Conservation (phyloP, 2,329 filamentous ascomycete species). For the Monosporascus ibericus region DNA sequence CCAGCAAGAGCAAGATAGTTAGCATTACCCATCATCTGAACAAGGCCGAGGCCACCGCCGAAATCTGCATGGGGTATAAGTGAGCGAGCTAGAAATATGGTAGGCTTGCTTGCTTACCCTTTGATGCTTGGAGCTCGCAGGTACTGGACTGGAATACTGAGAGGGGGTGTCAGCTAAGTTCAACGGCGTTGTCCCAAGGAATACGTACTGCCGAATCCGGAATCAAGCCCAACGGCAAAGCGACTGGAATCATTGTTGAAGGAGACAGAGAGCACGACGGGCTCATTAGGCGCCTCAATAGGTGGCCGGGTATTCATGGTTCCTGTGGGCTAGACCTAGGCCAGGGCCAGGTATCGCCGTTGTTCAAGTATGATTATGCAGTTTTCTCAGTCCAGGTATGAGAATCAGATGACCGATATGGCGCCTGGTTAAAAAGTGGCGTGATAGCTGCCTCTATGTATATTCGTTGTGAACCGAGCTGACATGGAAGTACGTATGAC, state of each 20-base stretch:
- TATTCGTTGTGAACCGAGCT: neutral
- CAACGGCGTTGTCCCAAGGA: neutral
- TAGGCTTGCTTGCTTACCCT: slow-evolving; percentile 29
- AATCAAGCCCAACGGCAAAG: slow-evolving; percentile 81
- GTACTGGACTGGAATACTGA: slow-evolving; percentile 68
- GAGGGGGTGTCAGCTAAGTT: slow-evolving; percentile 11
- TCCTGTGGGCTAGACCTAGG: slow-evolving; percentile 7
- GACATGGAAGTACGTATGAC: neutral
- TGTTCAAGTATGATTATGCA: neutral
- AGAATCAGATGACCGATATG: too few species aligned
- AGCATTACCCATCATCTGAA: slow-evolving; percentile 79
- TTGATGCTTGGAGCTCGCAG: slow-evolving; percentile 58
- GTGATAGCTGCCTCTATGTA: neutral
- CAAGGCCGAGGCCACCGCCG: slow-evolving; percentile 74
- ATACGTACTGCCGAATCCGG: slow-evolving; percentile 72
- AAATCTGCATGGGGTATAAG: slow-evolving; percentile 35
- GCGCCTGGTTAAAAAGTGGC: neutral
- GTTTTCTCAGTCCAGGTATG: too few species aligned
- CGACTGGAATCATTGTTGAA: slow-evolving; percentile 83
- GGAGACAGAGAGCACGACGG: slow-evolving; percentile 71
- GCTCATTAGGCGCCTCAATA: slow-evolving; percentile 70
- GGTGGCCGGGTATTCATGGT: slow-evolving; percentile 84
- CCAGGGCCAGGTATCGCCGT: slow-evolving; percentile 3
- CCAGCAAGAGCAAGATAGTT: slow-evolving; percentile 88
- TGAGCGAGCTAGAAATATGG: neutral